Conservation (phyloP, 2,329 filamentous ascomycete genomes). For the Pleomassaria siparia region DNA sequence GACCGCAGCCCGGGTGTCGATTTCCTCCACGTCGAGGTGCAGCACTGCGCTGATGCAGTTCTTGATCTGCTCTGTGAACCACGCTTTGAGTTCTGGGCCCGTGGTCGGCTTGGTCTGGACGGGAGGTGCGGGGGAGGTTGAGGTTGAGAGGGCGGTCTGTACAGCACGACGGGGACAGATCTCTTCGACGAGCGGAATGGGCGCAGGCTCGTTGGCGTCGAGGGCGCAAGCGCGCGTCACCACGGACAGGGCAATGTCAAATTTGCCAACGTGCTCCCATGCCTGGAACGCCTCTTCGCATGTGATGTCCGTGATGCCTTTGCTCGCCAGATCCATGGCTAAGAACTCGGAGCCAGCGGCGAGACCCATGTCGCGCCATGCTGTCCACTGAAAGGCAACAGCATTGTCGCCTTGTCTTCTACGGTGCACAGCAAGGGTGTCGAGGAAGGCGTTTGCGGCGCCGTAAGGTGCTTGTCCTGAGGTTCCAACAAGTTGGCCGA, state of each 20-base stretch:
- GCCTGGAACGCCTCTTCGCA: slow-evolving; percentile 47
- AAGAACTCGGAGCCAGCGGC: slow-evolving; percentile 42
- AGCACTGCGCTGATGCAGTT: slow-evolving; percentile 39
- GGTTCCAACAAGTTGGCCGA: slow-evolving; percentile 25
- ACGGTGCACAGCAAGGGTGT: slow-evolving; percentile 26
- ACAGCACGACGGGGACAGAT: slow-evolving; percentile 15
- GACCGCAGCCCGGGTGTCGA: slow-evolving; percentile 39
- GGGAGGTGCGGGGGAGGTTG: not conserved
- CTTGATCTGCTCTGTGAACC: slow-evolving; percentile 35
- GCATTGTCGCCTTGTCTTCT: slow-evolving; percentile 43
- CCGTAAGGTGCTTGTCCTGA: slow-evolving; percentile 30
- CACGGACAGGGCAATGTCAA: slow-evolving; percentile 44
- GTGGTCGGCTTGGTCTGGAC: slow-evolving; percentile 7
- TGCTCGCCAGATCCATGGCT: slow-evolving; percentile 44
- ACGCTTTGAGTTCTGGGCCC: slow-evolving; percentile 31
- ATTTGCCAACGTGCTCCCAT: slow-evolving; percentile 42
- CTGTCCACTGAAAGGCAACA: slow-evolving; percentile 48
- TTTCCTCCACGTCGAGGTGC: slow-evolving; percentile 30
- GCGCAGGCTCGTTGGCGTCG: slow-evolving; percentile 32
- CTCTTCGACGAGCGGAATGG: slow-evolving; percentile 18
- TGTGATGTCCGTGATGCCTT: slow-evolving; percentile 48
- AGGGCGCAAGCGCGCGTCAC: slow-evolving; percentile 38
- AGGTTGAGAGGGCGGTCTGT: not conserved
- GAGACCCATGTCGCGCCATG: slow-evolving; percentile 48
- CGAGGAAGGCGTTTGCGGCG: slow-evolving; percentile 33